Conservation (phyloP, 148 eudicot species). For the Oxyria digyna region DNA sequence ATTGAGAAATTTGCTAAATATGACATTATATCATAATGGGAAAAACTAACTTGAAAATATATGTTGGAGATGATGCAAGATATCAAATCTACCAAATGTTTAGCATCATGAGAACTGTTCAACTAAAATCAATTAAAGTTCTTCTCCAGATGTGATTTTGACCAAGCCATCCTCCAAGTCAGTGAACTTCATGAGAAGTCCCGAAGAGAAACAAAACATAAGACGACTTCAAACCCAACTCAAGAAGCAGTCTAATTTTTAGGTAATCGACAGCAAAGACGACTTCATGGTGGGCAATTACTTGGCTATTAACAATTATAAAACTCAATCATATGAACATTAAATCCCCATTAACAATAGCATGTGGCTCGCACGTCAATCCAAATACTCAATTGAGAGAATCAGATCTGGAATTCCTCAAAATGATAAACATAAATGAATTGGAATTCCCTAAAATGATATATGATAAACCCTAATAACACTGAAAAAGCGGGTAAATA, state of each 20-base stretch:
- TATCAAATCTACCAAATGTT: neutral
- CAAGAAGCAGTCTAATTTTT: neutral
- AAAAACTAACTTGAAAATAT: neutral
- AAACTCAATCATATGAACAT: neutral
- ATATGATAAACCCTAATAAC: no score
- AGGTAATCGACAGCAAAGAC: neutral
- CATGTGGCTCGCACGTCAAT: constrained; percentile 8
- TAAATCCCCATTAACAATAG: neutral
- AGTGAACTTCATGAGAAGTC: neutral
- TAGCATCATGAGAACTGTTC: neutral
- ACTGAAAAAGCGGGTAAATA: no score
- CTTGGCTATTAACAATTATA: neutral
- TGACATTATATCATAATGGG: neutral
- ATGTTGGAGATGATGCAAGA: neutral
- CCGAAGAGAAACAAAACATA: neutral
- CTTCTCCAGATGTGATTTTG: neutral
- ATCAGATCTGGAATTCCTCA: neutral
- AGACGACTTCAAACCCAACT: neutral
- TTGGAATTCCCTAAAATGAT: neutral
- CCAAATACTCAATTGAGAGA: neutral
- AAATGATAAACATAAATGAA: neutral
- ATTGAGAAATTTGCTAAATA: neutral
- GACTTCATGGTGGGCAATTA: constrained; percentile 5
- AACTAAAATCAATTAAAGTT: neutral
- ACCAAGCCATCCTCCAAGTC: neutral